These are phyloP conservation scores for Fraxinus nigra DNA, from an alignment of 305 asterid species.

Conservation along the genomic window DNA sequence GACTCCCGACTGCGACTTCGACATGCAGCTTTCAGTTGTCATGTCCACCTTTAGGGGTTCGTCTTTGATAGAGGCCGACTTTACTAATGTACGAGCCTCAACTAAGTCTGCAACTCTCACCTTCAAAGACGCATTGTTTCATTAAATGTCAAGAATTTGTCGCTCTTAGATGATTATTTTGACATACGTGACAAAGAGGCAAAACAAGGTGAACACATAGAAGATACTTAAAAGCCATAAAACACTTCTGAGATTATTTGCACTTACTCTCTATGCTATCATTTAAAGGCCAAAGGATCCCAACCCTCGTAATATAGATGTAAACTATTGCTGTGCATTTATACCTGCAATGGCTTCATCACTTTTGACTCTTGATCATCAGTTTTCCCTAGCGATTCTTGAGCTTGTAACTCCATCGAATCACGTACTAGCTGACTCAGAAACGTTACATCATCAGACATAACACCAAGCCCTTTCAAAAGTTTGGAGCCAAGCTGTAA, in stretches of 20 bases:
- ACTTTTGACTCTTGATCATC: constrained; percentile 45
- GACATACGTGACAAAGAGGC: neutral
- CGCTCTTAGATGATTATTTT: neutral
- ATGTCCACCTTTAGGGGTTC: constrained; percentile 22
- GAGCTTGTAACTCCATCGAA: constrained; percentile 96
- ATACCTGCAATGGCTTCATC: constrained; percentile 92
- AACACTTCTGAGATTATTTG: neutral
- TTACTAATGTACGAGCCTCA: constrained; percentile 24
- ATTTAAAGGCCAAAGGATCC: neutral
- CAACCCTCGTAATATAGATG: neutral
- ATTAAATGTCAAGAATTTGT: neutral
- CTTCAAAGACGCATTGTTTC: constrained; percentile 31
- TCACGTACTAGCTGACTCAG: constrained; percentile 73
- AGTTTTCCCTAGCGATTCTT: constrained; percentile 49
- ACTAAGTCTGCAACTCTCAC: constrained; percentile 73
- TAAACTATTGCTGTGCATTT: neutral
- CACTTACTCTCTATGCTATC: neutral
- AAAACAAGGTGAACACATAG: neutral
- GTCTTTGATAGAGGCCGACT: constrained; percentile 21
- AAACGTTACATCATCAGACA: constrained; percentile 88
- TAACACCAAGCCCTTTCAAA: constrained; percentile 82
- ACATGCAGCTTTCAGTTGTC: constrained; percentile 28
- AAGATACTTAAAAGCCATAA: neutral
- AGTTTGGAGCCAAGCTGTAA: constrained; percentile 97
- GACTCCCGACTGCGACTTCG: constrained; percentile 19